phyloP scores from a whole-genome alignment of 2,329 filamentous ascomycete species.

The Waltergamsia citrina region DNA sequence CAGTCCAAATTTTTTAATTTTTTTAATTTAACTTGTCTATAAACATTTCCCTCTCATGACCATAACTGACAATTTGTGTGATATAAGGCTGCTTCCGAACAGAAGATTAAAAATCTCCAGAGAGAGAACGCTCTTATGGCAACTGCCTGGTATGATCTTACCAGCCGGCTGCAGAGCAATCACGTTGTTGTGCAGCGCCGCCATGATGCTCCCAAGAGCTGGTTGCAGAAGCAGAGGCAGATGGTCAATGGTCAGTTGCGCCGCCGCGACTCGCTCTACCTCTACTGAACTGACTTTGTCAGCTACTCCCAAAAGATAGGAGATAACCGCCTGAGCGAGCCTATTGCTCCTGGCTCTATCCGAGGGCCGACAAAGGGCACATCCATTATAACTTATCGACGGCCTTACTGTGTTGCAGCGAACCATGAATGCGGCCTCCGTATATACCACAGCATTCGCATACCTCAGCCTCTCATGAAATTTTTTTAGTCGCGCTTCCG shows the following conservation, averaged over 20 bases:
- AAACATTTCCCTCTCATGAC: neutral
- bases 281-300: constrained; percentile 27
- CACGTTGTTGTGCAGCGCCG: constrained; percentile 69
- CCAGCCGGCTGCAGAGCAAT: constrained; percentile 71
- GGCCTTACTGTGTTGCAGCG: no score
- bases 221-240: constrained; percentile 75
- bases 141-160: constrained; percentile 81
- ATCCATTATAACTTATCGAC: no score
- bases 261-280: constrained; percentile 31
- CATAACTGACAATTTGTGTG: no score
- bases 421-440: no score
- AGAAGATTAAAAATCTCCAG: constrained; percentile 58
- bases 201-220: constrained; percentile 68
- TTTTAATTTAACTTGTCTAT: no score
- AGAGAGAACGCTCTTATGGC: constrained; percentile 71
- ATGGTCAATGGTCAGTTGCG: constrained; percentile 51
- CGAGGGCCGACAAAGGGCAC: no score
- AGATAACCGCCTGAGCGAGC: constrained; percentile 22
- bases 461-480: neutral
- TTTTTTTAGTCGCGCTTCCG: no score
- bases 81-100: constrained; percentile 37
- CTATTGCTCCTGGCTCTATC: constrained; percentile 4
- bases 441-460: neutral
- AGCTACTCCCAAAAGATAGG: constrained; percentile 38
- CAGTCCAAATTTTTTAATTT: no score